phyloP scores from a whole-genome alignment of 176 grass and related monocot species.

The Otatea glauca region DNA sequence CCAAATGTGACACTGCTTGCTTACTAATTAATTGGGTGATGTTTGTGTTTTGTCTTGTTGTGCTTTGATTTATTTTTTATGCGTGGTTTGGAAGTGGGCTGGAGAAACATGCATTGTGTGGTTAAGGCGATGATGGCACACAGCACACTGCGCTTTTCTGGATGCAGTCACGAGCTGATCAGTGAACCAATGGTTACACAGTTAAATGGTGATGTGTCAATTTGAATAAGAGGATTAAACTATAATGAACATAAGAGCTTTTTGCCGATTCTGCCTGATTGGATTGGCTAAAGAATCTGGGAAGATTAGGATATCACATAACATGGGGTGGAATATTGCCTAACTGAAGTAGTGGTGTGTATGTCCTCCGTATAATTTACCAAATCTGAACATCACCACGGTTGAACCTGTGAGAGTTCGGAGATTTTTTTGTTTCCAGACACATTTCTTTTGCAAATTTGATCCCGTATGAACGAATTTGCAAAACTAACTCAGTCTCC shows the following conservation, averaged over 20 bases:
- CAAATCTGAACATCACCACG: not conserved
- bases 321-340: not conserved
- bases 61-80: not conserved
- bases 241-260: not conserved
- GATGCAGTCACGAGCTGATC: not conserved
- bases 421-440: too few relatives aligned
- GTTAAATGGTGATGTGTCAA: constrained; percentile 20
- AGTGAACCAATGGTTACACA: constrained; percentile 9
- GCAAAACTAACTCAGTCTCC: too few relatives aligned
- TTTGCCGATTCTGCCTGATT: constrained; percentile 16
- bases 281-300: not conserved
- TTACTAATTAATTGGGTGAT: not conserved
- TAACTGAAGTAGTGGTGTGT: not conserved
- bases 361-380: not conserved
- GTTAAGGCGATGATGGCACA: not conserved
- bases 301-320: not conserved
- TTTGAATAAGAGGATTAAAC: not conserved
- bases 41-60: not conserved
- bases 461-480: too few relatives aligned
- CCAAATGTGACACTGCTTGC: not conserved
- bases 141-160: not conserved
- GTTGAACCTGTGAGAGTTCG: not conserved
- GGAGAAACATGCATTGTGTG: not conserved
- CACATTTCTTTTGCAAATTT: too few relatives aligned
- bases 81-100: not conserved